A percentile compares a stretch with the other conserved stretches of the same genome.
These are phyloP conservation scores for Phialemonium atrogriseum DNA, from an alignment of 2,329 filamentous ascomycete genomes.

Conservation along the genomic window DNA sequence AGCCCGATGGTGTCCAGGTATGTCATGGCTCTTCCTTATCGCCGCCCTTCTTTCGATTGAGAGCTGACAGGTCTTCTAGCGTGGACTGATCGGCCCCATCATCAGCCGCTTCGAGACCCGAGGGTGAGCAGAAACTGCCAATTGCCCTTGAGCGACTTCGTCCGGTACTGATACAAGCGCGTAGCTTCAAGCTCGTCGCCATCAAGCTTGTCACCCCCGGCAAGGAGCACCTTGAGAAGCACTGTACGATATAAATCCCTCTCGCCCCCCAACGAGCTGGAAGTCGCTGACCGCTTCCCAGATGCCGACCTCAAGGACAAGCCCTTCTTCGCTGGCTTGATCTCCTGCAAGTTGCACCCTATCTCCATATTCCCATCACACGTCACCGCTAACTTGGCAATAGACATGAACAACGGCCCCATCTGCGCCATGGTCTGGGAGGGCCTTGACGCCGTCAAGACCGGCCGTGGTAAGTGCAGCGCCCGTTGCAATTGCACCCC, in stretches of 20 bases:
- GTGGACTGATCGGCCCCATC: conserved; percentile 96
- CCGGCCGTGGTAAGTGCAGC: conserved; percentile 66
- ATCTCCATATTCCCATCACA: not conserved
- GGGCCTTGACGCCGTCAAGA: conserved; percentile 98
- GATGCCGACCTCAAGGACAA: conserved; percentile 84
- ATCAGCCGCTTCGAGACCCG: conserved; percentile 96
- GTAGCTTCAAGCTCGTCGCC: conserved; percentile 93
- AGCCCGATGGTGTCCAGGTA: conserved; percentile 99
- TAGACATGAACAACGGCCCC: conserved; percentile 95
- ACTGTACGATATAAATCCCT: conserved; percentile 72
- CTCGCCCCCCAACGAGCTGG: conserved; percentile 1
- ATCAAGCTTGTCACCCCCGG: conserved; percentile 88
- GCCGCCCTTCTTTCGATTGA: not conserved
- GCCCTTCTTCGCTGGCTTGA: conserved; percentile 93
- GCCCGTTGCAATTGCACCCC: not conserved
- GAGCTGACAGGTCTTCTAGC: conserved; percentile 43
- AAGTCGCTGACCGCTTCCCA: conserved; percentile 26
- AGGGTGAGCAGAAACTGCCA: conserved; percentile 49
- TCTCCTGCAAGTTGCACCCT: conserved; percentile 63
- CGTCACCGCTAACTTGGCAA: too few relatives aligned
- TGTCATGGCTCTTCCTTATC: conserved; percentile 13
- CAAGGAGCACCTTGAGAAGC: conserved; percentile 95
- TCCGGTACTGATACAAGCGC: conserved; percentile 7
- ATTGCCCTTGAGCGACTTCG: conserved; percentile 9
- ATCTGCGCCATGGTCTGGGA: conserved; percentile 99